Conservation (phyloP, 2,329 filamentous ascomycete genomes). For the Fonsecaea nubica region DNA sequence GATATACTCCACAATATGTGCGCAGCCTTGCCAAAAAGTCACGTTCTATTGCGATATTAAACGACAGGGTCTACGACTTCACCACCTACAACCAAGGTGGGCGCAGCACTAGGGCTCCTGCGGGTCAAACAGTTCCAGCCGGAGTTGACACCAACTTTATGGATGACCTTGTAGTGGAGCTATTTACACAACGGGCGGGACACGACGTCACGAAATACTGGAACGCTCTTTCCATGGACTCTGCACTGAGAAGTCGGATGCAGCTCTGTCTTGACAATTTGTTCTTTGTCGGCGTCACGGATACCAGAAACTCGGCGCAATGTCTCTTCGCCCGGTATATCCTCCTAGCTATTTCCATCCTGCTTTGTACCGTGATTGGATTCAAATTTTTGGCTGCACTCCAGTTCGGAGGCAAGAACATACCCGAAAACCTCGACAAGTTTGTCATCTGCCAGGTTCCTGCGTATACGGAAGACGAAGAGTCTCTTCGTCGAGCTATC, state of each 20-base stretch:
- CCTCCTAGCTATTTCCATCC: constrained; percentile 79
- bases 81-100: constrained; percentile 82
- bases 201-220: constrained; percentile 83
- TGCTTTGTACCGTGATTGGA: constrained; percentile 80
- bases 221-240: constrained; percentile 69
- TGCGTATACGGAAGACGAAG: constrained; percentile 97
- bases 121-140: constrained; percentile 58
- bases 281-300: constrained; percentile 90
- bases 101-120: constrained; percentile 65
- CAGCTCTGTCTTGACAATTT: constrained; percentile 86
- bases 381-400: constrained; percentile 98
- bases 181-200: constrained; percentile 80
- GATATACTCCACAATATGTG: constrained; percentile 80
- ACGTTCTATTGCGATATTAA: constrained; percentile 77
- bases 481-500: constrained; percentile 93
- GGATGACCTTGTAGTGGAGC: constrained; percentile 71
- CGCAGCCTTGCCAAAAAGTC: constrained; percentile 69
- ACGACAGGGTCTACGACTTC: constrained; percentile 84
- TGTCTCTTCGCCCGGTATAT: constrained; percentile 92
- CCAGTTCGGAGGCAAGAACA: constrained; percentile 88
- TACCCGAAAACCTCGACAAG: constrained; percentile 96
- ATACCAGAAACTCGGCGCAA: constrained; percentile 83
- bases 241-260: constrained; percentile 69
- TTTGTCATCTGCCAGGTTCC: constrained; percentile 98
- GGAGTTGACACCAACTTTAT: constrained; percentile 76